Conservation (phyloP, 495 filamentous ascomycete species). For the Trichoderma parareesei region DNA sequence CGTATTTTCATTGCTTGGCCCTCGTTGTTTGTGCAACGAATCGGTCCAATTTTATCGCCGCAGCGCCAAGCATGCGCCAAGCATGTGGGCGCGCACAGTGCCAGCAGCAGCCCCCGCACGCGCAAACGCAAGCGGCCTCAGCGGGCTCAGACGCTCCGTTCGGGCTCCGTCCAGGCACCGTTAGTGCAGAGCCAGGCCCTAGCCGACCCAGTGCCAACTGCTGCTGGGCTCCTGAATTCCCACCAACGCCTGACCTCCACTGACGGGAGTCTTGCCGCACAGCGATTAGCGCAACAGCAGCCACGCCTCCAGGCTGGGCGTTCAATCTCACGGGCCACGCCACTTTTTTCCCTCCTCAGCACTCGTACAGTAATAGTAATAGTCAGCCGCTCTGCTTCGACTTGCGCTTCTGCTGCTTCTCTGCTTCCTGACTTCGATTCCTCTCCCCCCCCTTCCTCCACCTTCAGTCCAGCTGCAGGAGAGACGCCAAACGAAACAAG, state of each 20-base stretch:
- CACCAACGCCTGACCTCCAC: too few species aligned
- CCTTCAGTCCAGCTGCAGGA: background rate
- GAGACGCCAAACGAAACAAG: background rate
- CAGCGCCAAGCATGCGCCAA: too few species aligned
- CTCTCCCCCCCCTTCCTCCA: background rate
- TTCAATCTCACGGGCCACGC: constrained; percentile 5
- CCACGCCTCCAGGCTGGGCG: background rate
- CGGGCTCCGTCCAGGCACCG: background rate
- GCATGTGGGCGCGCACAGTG: background rate
- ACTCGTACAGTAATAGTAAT: background rate
- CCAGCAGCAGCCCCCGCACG: background rate
- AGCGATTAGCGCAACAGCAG: background rate
- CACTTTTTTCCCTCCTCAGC: background rate
- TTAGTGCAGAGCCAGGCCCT: background rate
- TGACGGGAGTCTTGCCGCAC: background rate
- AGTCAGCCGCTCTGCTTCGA: too few species aligned
- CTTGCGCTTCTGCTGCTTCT: too few species aligned
- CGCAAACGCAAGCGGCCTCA: background rate
- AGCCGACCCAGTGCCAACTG: background rate
- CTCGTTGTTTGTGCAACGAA: too few species aligned
- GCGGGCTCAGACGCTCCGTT: background rate
- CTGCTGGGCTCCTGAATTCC: background rate
- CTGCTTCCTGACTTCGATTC: too few species aligned
- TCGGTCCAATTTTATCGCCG: too few species aligned
- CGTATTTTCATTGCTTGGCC: too few species aligned